Base-by-base conservation (phyloP, 176 grass and related monocot species). In the Themeda triandra region DNA sequence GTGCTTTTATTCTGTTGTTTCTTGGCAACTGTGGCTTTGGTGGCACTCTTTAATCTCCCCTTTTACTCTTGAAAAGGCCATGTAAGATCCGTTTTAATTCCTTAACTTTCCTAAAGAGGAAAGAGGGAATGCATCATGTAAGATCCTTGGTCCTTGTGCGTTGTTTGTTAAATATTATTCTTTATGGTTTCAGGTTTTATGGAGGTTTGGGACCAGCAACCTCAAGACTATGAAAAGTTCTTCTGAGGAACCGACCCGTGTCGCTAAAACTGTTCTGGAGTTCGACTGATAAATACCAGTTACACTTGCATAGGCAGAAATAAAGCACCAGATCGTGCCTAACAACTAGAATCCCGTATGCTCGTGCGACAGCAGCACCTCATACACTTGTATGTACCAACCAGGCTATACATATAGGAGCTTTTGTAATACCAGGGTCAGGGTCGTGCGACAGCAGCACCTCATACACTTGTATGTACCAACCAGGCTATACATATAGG, bases 171-270 rank as follows among this genome's bases (percentile, higher is more conserved):
- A 65, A 45, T 23, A 49, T 75, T 62, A 24, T 25, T 78, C 24
- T 77, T 77, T 42, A 27, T 76, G 48, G 28, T 76, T 81, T 73
- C 91, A 95, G 93, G 86, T 82, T 95, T 95, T 83, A 92, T 92
- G 82, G 92, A 85, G 67, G 83, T 91, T 76, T 92, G 93, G 88
- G 90, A 92, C 60, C 93, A 92, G 71, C 86, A 69, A 66, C 69
- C 88, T 68, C 88, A 66, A 17, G 91, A 95, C 31, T 95, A 92
- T 5, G 92, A 92, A 12, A 89, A 83, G 51, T 95, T 95, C 77
- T 92, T 95, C 80, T 92, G 81, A 89, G 68, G 25, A 48, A 66
- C 39, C 21, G 70, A 73, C 40, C 36, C 10, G 12, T 83, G 74
- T 65, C 67, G 67, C 78, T 82, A 71, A 84, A 74, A 74, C 31